phyloP scores from a whole-genome alignment of 1,284 basidiomycete genomes.

The Rhodotorula sp. region DNA sequence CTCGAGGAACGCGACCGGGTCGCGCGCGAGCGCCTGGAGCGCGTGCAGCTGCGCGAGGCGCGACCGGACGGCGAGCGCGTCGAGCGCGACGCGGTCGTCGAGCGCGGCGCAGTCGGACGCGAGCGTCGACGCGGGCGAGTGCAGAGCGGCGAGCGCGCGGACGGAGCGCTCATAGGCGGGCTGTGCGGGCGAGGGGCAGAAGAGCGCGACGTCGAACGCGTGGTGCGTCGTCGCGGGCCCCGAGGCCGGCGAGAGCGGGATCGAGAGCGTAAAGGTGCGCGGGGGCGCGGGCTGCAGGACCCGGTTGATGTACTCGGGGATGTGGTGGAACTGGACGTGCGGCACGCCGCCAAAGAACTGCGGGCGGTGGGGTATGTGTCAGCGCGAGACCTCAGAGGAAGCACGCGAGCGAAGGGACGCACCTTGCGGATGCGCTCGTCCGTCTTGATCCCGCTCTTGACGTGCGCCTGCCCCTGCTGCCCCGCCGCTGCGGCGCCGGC shows the following conservation, averaged over 20 bases:
- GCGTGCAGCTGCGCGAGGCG: conserved; percentile 73
- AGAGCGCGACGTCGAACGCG: conserved; percentile 86
- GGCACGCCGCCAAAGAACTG: conserved; percentile 60
- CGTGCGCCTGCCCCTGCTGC: not conserved
- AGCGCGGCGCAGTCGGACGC: conserved; percentile 67
- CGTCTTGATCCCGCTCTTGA: conserved; percentile 59
- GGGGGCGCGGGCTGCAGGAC: conserved; percentile 78
- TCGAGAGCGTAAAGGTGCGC: conserved; percentile 74
- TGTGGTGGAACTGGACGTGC: conserved; percentile 70
- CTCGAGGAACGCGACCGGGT: conserved; percentile 79
- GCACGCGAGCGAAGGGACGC: conserved; percentile 5
- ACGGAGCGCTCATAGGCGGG: conserved; percentile 23
- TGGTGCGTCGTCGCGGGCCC: conserved; percentile 8
- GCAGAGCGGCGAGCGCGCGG: conserved; percentile 31
- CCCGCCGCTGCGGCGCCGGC: conserved; percentile 42
- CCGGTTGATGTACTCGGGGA: conserved; percentile 83
- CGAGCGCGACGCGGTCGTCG: conserved; percentile 68
- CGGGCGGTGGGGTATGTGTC: conserved; percentile 47
- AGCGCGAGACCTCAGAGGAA: not conserved
- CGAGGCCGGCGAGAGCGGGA: conserved; percentile 40
- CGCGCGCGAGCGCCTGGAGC: conserved; percentile 75
- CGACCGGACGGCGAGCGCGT: conserved; percentile 23
- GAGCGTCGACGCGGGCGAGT: not conserved
- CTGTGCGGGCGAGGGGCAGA: conserved; percentile 54
- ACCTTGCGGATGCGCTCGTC: conserved; percentile 66